phyloP scores from a whole-genome alignment of 768 basidiomycete genomes.

The Mycena maculata region DNA sequence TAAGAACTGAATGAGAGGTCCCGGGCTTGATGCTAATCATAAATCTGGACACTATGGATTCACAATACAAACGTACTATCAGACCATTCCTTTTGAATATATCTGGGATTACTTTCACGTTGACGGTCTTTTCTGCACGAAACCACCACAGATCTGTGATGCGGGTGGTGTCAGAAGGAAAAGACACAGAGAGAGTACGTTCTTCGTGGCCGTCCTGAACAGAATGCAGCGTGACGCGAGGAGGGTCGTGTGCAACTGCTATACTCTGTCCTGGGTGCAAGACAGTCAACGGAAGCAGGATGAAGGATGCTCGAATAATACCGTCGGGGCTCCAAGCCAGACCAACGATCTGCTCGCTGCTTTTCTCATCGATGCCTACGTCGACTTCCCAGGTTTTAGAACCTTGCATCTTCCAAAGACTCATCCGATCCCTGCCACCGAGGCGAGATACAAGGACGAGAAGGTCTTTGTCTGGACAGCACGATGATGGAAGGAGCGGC shows the following conservation, averaged over 20 bases:
- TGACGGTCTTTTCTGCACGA: slow-evolving; percentile 55
- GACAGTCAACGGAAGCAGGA: slow-evolving; percentile 20
- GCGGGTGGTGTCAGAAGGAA: slow-evolving; percentile 35
- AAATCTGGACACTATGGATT: slow-evolving; percentile 6
- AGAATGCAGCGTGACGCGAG: slow-evolving; percentile 77
- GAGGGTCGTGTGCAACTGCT: slow-evolving; percentile 77
- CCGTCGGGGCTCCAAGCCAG: slow-evolving; percentile 89
- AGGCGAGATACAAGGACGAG: slow-evolving; percentile 74
- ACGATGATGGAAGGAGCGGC: slow-evolving; percentile 70
- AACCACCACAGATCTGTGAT: slow-evolving; percentile 83
- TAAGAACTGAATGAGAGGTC: slow-evolving; percentile 77
- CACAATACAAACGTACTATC: slow-evolving; percentile 59
- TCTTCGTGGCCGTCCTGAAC: slow-evolving; percentile 78
- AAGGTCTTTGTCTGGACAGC: slow-evolving; percentile 89
- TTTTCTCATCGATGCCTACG: slow-evolving; percentile 58
- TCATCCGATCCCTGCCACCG: slow-evolving; percentile 75
- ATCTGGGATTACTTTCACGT: slow-evolving; percentile 68
- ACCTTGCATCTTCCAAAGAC: slow-evolving; percentile 86
- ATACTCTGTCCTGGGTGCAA: slow-evolving; percentile 68
- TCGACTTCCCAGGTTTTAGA: slow-evolving; percentile 87
- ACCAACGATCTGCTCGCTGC: slow-evolving; percentile 63
- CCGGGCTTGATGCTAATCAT: slow-evolving; percentile 70
- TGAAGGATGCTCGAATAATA: slow-evolving; percentile 44
- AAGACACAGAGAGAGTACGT: slow-evolving; percentile 55
- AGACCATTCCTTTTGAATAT: slow-evolving; percentile 76